Evolutionary conservation across 2,329 filamentous ascomycete species (phyloP).

Genomic region (Colletotrichum sp.): DNA sequence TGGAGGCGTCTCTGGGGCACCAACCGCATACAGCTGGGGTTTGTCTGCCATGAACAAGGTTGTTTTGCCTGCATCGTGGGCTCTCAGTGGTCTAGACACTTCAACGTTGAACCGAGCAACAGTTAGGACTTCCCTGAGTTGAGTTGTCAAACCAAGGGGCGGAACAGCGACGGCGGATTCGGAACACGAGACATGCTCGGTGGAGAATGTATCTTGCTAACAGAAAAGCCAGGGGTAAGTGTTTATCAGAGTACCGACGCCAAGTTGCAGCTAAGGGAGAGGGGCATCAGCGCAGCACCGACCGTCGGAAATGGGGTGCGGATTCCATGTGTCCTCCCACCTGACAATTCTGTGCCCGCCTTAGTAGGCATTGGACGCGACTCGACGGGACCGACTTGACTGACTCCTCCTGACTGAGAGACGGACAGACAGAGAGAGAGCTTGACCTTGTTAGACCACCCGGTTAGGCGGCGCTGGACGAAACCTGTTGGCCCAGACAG

Average conservation of each 20-base stretch:
- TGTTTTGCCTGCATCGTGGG: background rate
- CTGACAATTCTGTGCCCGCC: background rate
- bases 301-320: background rate
- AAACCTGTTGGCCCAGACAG: background rate
- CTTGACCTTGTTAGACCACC: background rate
- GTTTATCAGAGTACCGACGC: constrained; percentile 2
- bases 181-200: background rate
- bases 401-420: background rate
- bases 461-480: background rate
- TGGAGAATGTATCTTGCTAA: background rate
- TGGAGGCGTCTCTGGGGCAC: background rate
- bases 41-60: background rate
- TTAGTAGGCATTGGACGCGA: background rate
- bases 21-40: background rate
- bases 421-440: background rate
- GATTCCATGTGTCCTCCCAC: background rate
- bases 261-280: background rate
- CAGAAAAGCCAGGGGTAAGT: background rate
- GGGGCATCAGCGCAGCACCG: background rate
- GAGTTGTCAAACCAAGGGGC: background rate
- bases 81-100: background rate
- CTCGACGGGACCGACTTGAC: background rate
- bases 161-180: background rate
- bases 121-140: background rate
- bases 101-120: background rate